A percentile compares a stretch with the other conserved stretches of the same genome.
phyloP scores from a whole-genome alignment of 2,329 filamentous ascomycete species.

The Fusarium citri region DNA sequence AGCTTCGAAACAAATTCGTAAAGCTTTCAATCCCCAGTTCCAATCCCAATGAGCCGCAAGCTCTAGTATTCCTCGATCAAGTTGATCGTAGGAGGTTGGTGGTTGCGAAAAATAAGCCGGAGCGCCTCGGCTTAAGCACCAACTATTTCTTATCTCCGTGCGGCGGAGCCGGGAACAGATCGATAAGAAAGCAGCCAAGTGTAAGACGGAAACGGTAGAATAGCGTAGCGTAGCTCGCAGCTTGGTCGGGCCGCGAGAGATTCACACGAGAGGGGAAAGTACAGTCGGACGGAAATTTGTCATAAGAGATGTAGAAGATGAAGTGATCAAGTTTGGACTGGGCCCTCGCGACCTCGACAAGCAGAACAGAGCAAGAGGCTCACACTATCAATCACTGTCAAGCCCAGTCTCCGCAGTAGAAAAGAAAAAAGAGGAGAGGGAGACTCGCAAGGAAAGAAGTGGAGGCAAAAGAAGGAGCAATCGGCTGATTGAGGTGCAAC shows the following conservation, averaged over 20 bases:
- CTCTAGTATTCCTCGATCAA: constrained; percentile 29
- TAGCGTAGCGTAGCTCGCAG: constrained; percentile 37
- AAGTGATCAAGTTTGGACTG: constrained; percentile 24
- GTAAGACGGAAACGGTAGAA: constrained; percentile 5
- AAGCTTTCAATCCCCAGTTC: constrained; percentile 11
- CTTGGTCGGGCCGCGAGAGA: constrained; percentile 46
- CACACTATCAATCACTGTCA: constrained; percentile 26
- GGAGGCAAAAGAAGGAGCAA: constrained; percentile 41
- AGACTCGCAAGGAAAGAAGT: constrained; percentile 21
- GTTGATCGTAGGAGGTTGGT: constrained; percentile 37
- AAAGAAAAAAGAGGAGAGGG: constrained; percentile 33
- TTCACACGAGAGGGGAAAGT: constrained; percentile 6
- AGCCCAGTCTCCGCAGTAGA: constrained; percentile 26
- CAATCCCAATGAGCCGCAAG: constrained; percentile 29
- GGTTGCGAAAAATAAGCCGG: constrained; percentile 42
- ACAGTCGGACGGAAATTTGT: constrained; percentile 3
- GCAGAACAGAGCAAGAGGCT: constrained; percentile 41
- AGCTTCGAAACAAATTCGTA: constrained; percentile 3
- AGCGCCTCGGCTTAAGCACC: constrained; percentile 43
- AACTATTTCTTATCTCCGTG: constrained; percentile 39
- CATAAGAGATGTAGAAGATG: constrained; percentile 18
- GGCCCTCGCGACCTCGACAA: constrained; percentile 48
- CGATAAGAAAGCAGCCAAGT: constrained; percentile 10
- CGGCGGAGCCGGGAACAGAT: constrained; percentile 22
- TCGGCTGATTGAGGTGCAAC: constrained; percentile 44